A percentile compares a stretch with the other conserved stretches of the same genome.
phyloP scores from a whole-genome alignment of 208 protist species.

The Leishmania gerbilli region DNA sequence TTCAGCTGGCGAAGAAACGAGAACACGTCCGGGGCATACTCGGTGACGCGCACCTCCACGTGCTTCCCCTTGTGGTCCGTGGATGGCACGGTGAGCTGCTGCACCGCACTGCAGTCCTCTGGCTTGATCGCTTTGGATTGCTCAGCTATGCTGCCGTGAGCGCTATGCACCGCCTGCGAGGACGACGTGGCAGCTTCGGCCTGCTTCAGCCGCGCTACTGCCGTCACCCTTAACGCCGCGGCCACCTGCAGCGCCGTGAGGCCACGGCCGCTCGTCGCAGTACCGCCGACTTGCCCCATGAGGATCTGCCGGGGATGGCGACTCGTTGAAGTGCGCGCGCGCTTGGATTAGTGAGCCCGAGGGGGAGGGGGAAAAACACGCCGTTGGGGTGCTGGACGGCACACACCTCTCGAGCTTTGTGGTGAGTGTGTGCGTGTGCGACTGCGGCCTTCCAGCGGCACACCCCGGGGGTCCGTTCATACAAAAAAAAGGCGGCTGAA shows the following conservation, averaged over 20 bases:
- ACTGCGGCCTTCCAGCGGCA: not conserved
- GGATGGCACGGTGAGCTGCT: conserved; percentile 26
- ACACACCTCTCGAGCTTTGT: not conserved
- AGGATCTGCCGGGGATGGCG: not conserved
- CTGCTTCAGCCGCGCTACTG: conserved; percentile 26
- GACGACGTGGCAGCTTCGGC: conserved; percentile 11
- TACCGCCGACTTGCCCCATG: conserved; percentile 36
- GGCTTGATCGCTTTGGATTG: conserved; percentile 18
- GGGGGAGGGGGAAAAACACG: not conserved
- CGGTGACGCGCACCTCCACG: conserved; percentile 47
- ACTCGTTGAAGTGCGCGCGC: not conserved
- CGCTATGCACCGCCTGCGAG: conserved; percentile 15
- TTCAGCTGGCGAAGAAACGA: conserved; percentile 54
- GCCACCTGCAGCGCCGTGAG: conserved; percentile 71
- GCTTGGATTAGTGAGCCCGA: not conserved
- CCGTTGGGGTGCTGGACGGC: not conserved
- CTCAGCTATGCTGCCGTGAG: conserved; percentile 15
- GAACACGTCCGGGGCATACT: conserved; percentile 83
- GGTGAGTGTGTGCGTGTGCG: not conserved
- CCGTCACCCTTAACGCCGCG: conserved; percentile 40
- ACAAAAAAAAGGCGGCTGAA: too few species aligned
- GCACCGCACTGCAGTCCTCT: conserved; percentile 32
- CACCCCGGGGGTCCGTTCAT: too few species aligned
- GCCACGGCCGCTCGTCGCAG: conserved; percentile 74
- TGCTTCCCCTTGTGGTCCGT: conserved; percentile 3